phyloP scores from a whole-genome alignment of 768 basidiomycete species.

The Pleurotus cornucopiae region DNA sequence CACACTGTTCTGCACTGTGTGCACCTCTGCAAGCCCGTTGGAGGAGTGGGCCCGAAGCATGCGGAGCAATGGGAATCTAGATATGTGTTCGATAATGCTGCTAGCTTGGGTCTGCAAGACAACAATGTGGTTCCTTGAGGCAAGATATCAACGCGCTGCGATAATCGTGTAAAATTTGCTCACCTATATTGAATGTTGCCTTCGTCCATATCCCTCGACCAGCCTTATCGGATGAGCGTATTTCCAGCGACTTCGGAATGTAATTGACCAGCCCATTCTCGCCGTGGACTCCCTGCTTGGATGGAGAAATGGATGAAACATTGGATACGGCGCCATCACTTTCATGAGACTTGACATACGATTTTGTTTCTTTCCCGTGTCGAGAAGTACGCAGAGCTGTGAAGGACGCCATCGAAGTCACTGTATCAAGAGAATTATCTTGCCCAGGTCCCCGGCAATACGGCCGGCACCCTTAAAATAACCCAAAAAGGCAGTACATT shows the following conservation, averaged over 20 bases:
- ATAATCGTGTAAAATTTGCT: neutral
- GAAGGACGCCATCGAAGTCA: conserved; percentile 19
- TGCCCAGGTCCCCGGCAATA: too few species aligned
- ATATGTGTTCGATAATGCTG: conserved; percentile 59
- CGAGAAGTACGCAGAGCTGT: conserved; percentile 23
- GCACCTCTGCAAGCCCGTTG: conserved; percentile 59
- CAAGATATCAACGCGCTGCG: neutral
- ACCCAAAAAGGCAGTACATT: too few species aligned
- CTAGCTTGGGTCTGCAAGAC: conserved; percentile 53
- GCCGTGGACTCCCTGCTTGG: conserved; percentile 17
- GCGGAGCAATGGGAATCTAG: conserved; percentile 65
- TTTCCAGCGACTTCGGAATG: conserved; percentile 37
- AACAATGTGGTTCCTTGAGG: conserved; percentile 55
- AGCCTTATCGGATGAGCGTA: conserved; percentile 26
- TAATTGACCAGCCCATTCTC: conserved; percentile 19
- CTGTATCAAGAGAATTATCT: too few species aligned
- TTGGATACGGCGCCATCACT: conserved; percentile 14
- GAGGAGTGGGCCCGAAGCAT: conserved; percentile 44
- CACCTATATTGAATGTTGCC: conserved; percentile 32
- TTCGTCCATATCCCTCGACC: conserved; percentile 48
- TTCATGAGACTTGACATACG: conserved; percentile 28
- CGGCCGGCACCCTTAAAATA: too few species aligned
- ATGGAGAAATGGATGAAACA: conserved; percentile 16
- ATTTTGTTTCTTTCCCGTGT: conserved; percentile 25
- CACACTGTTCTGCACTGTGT: conserved; percentile 62